These are phyloP conservation scores for Puccinia polysora DNA, from an alignment of 1,284 basidiomycete species.

Conservation along the genomic window DNA sequence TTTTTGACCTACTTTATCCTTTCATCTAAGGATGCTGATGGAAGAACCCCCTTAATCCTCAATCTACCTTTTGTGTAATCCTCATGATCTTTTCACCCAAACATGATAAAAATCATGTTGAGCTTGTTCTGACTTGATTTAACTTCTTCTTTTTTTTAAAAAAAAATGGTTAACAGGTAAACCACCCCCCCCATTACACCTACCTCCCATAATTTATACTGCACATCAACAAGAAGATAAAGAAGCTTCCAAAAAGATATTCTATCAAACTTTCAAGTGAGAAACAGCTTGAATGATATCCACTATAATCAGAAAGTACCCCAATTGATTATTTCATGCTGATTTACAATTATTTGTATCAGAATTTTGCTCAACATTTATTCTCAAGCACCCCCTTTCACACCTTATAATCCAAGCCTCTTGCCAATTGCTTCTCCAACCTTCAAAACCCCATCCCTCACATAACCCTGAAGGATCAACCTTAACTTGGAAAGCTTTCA, in stretches of 20 bases:
- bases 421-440: background rate
- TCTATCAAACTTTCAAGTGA: conserved; percentile 28
- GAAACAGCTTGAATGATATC: too few species aligned
- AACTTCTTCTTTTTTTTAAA: background rate
- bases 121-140: background rate
- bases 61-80: conserved; percentile 24
- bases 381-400: conserved; percentile 26
- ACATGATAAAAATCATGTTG: background rate
- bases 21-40: conserved; percentile 28
- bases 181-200: conserved; percentile 12
- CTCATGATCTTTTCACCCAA: background rate
- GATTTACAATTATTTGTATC: background rate
- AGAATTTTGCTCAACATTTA: conserved; percentile 29
- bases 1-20: too few species aligned
- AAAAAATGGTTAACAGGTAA: too few species aligned
- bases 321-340: background rate
- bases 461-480: conserved; percentile 30
- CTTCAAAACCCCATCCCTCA: background rate
- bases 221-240: conserved; percentile 38
- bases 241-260: conserved; percentile 31
- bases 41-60: conserved; percentile 31
- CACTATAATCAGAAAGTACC: too few species aligned
- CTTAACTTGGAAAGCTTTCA: conserved; percentile 15
- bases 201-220: conserved; percentile 30
- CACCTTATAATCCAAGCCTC: conserved; percentile 11